Conservation (phyloP, 352 stramenopile species). For the Thraustochytrium striatum region DNA sequence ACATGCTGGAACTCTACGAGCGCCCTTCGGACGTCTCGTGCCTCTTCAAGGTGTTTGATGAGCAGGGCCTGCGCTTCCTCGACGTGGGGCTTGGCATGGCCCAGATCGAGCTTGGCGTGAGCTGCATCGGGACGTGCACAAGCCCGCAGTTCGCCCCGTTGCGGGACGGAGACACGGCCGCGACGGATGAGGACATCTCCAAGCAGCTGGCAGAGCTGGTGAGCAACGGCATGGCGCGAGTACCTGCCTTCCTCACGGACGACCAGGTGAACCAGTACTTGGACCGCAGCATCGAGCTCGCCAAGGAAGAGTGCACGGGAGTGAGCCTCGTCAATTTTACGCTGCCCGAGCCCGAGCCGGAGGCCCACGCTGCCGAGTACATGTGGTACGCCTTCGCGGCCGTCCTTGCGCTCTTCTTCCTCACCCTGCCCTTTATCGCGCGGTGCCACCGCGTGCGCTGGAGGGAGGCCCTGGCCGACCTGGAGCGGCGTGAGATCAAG, state of each 20-base stretch:
- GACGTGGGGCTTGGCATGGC: background rate
- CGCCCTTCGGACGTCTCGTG: background rate
- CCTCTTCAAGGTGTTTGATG: background rate
- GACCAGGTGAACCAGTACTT: background rate
- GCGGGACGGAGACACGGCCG: background rate
- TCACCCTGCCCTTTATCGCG: no score
- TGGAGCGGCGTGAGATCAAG: background rate
- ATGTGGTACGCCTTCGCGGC: no score
- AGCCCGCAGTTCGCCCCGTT: background rate
- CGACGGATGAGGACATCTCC: conserved; percentile 1
- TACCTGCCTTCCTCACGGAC: background rate
- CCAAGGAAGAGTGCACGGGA: background rate
- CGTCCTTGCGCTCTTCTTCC: no score
- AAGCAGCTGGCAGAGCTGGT: no score
- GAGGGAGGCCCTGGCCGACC: no score
- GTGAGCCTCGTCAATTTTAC: no score
- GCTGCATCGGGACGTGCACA: background rate
- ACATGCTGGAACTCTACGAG: conserved; percentile 11
- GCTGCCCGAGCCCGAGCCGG: no score
- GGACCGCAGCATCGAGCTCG: background rate
- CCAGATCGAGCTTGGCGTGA: background rate
- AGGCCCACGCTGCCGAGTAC: no score
- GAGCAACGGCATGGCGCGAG: no score
- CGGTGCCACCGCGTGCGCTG: no score
- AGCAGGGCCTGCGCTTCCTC: background rate